phyloP scores from a whole-genome alignment of 1,284 basidiomycete species.

The Trametes polyzona region DNA sequence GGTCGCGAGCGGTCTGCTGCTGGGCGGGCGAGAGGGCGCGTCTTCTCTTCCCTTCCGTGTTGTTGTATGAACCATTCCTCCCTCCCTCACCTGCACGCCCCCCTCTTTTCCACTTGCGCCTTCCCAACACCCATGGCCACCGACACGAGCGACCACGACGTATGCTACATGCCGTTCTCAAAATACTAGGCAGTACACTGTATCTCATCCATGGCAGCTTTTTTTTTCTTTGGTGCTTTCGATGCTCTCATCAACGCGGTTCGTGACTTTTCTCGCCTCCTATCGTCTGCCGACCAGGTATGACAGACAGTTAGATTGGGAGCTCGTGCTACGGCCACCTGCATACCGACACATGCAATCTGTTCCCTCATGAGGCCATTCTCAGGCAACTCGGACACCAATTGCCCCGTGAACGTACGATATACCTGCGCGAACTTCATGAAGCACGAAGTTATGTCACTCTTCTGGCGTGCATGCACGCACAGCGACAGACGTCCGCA shows the following conservation, averaged over 20 bases:
- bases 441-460: too few relatives aligned
- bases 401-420: too few relatives aligned
- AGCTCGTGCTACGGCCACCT: too few relatives aligned
- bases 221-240: constrained; percentile 5
- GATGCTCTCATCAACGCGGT: background rate
- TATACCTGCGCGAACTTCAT: too few relatives aligned
- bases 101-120: too few relatives aligned
- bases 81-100: background rate
- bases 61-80: constrained; percentile 22
- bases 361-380: too few relatives aligned
- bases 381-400: too few relatives aligned
- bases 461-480: too few relatives aligned
- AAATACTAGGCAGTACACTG: constrained; percentile 32
- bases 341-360: too few relatives aligned
- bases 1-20: constrained; percentile 9
- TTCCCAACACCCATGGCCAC: constrained; percentile 11
- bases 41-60: background rate
- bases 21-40: constrained; percentile 13
- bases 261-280: background rate
- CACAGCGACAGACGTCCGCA: too few relatives aligned
- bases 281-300: too few relatives aligned
- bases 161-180: constrained; percentile 32
- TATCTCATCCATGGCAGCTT: constrained; percentile 24
- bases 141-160: constrained; percentile 22
- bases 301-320: too few relatives aligned